phyloP scores from a whole-genome alignment of 208 protist genomes.

The Tritrichomonas musculus region DNA sequence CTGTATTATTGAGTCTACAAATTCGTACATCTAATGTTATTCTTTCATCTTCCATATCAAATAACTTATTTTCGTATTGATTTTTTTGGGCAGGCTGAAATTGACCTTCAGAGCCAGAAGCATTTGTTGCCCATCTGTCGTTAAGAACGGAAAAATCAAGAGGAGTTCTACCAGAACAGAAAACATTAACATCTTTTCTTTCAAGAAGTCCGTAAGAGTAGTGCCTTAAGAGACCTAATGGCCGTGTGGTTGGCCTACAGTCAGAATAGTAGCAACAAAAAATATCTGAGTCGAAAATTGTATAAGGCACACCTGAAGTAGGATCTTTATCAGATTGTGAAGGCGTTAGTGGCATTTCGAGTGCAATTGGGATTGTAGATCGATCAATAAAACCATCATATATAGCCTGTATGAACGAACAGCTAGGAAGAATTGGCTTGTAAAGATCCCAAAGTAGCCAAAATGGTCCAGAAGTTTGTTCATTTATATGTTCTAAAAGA shows the following conservation, averaged over 20 bases:
- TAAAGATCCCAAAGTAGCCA: slow-evolving; percentile 19
- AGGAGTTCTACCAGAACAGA: background rate
- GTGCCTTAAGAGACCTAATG: background rate
- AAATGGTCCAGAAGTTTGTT: slow-evolving; percentile 9
- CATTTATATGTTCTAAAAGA: background rate
- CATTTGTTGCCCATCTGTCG: background rate
- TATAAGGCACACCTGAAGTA: background rate
- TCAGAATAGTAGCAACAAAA: background rate
- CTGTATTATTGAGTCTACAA: background rate
- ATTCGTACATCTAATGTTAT: background rate
- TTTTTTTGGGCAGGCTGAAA: background rate
- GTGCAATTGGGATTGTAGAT: background rate
- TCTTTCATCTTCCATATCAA: background rate
- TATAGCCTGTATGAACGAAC: background rate
- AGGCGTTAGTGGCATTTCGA: background rate
- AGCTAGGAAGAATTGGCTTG: background rate
- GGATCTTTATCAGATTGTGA: background rate
- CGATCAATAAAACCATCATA: background rate
- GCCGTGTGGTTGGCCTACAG: background rate
- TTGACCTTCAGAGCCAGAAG: background rate
- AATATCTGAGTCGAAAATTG: background rate
- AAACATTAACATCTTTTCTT: background rate
- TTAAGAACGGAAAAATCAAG: background rate
- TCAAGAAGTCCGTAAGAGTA: background rate
- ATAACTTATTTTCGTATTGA: background rate